A percentile compares a stretch with the other conserved stretches of the same genome.
Conservation (phyloP, 495 filamentous ascomycete genomes). For the Aspergillus leporis region DNA sequence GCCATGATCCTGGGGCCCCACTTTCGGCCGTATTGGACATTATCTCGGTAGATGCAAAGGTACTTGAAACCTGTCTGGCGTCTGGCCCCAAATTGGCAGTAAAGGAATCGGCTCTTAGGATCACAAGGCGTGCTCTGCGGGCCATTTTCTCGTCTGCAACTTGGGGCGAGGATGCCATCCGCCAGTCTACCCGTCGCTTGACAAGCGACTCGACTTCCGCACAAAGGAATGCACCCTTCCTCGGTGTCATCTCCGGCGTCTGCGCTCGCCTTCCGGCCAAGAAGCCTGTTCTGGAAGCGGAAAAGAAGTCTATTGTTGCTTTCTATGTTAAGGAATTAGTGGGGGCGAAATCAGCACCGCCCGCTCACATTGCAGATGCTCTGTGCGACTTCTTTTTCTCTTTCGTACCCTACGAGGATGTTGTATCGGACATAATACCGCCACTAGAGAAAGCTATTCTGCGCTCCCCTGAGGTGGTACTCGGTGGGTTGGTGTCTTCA, state of each 20-base stretch:
- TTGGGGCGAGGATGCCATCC: slow-evolving; percentile 59
- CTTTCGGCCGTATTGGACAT: slow-evolving; percentile 66
- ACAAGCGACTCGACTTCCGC: slow-evolving; percentile 60
- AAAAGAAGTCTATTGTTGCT: slow-evolving; percentile 68
- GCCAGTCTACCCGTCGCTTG: slow-evolving; percentile 62
- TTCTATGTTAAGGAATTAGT: slow-evolving; percentile 87
- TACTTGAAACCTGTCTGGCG: slow-evolving; percentile 74
- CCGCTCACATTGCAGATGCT: slow-evolving; percentile 68
- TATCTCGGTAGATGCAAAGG: slow-evolving; percentile 61
- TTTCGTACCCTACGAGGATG: slow-evolving; percentile 74
- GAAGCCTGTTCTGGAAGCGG: slow-evolving; percentile 57
- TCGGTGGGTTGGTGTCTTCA: slow-evolving; percentile 71
- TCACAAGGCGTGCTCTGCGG: slow-evolving; percentile 72
- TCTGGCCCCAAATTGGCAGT: slow-evolving; percentile 58
- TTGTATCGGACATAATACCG: slow-evolving; percentile 74
- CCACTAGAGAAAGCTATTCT: slow-evolving; percentile 85
- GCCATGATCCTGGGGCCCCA: slow-evolving; percentile 54
- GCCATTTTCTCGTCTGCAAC: slow-evolving; percentile 61
- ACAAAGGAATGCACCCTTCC: slow-evolving; percentile 67
- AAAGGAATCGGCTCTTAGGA: slow-evolving; percentile 64
- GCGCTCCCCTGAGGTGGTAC: slow-evolving; percentile 84
- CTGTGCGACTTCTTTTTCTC: slow-evolving; percentile 79
- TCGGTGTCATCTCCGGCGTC: slow-evolving; percentile 86
- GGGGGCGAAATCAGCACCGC: slow-evolving; percentile 70
- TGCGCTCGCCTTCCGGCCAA: slow-evolving; percentile 64